Evolutionary conservation across 2,329 filamentous ascomycete species (phyloP).

Genomic region (Didymella keratinophila): DNA sequence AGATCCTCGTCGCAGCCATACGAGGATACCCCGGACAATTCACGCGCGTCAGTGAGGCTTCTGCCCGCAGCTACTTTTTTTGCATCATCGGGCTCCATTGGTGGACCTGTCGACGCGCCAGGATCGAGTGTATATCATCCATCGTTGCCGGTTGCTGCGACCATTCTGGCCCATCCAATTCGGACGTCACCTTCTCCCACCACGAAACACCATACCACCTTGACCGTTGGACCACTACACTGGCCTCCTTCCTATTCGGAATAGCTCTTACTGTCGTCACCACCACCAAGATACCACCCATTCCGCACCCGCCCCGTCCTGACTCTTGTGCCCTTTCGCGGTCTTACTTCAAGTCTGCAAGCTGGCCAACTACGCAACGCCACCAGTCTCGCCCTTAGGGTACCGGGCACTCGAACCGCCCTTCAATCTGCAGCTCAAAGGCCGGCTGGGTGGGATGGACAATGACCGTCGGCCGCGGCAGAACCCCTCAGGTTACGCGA

Average conservation of each 20-base stretch:
- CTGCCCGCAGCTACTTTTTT: conserved; percentile 45
- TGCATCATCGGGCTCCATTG: conserved; percentile 49
- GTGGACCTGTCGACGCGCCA: conserved; percentile 45
- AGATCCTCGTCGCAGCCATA: conserved; percentile 46
- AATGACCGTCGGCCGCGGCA: conserved; percentile 76
- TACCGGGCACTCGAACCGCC: conserved; percentile 67
- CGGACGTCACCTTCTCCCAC: conserved; percentile 37
- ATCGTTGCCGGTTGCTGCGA: conserved; percentile 42
- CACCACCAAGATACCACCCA: conserved; percentile 15
- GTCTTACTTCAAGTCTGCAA: conserved; percentile 57
- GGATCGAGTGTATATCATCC: conserved; percentile 51
- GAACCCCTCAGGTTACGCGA: conserved; percentile 71
- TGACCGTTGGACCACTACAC: conserved; percentile 21
- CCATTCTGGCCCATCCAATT: conserved; percentile 38
- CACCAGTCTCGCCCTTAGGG: conserved; percentile 70
- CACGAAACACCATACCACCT: conserved; percentile 10
- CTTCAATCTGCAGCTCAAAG: conserved; percentile 62
- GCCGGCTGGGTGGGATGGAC: conserved; percentile 75
- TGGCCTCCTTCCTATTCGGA: conserved; percentile 21
- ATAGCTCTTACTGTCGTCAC: conserved; percentile 23
- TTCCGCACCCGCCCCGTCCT: conserved; percentile 14
- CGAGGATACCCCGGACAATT: conserved; percentile 49
- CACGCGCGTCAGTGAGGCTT: conserved; percentile 46
- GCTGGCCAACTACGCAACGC: conserved; percentile 70
- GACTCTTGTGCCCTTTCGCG: conserved; percentile 29